Evolutionary conservation across 169 alveolate species (phyloP), one percentile per base, ranked within the genome.

Genomic region (Cryptosporidium bovis): DNA sequence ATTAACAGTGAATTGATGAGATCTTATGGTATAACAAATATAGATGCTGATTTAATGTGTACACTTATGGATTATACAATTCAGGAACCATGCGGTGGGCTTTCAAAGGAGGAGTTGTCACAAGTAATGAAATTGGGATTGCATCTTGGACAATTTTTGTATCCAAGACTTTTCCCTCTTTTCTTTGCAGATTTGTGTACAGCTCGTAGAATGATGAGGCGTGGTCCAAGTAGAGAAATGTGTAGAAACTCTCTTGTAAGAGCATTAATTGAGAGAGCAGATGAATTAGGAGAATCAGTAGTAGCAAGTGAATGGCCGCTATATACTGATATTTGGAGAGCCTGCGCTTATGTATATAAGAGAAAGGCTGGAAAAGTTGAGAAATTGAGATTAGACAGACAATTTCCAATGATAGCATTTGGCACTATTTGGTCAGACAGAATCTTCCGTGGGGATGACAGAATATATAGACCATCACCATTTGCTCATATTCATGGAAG

Each of bases 311-410:
- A 55, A 29, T 77, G 87, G 87, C 62, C 60, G 31, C 48, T 77
- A 4, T 77, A 58, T 31, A 77, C 87, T 18, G 87, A 77, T 15
- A 44, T 60, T 10, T 77, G 87, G 87, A 77, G 87, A 60, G 50
- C 87, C 5, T 77, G 87, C 13, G 87, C 87, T 3, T 77, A 77
- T 60, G 87, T 77, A 40, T 77, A 77, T 62, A 77, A 77, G 65
- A 58, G 71, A 36, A 77, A 77, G 15, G 77, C 87, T 20, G 44
- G 50, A 4, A 64, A 64, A 2, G 64, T 18, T 33, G 77, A 77
- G n/a, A 77, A 77, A 64, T 12, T 36, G 6, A 77, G 64, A 46
- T 51, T 77, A 31, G 87, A 77, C 31, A 77, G 40, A 44, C 12
- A 16, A 0, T 77, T 77, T 27, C 20, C 71, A 24, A 44, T 51